phyloP scores from a whole-genome alignment of 106 monocot genomes.

The Xerophyta viscosa region DNA sequence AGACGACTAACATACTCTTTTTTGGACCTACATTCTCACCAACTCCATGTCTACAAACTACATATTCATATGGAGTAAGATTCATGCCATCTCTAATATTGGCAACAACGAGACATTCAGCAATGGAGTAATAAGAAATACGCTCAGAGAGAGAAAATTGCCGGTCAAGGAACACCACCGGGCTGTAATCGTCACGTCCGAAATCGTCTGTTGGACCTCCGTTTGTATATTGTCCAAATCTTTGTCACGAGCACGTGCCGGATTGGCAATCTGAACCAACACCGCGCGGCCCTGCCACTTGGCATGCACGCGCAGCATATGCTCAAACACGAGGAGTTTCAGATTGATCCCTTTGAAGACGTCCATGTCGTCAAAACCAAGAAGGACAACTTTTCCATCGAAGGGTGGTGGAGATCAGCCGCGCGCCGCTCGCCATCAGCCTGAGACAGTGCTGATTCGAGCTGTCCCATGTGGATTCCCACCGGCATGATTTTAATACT shows the following conservation, averaged over 20 bases:
- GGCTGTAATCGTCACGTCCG: slow-evolving; percentile 40
- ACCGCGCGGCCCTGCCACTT: slow-evolving; percentile 77
- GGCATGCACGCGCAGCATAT: slow-evolving; percentile 56
- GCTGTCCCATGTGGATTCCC: slow-evolving; percentile 76
- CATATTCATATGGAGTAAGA: slow-evolving; percentile 84
- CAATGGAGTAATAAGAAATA: slow-evolving; percentile 66
- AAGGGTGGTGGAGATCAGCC: slow-evolving; percentile 48
- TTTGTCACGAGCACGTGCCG: slow-evolving; percentile 50
- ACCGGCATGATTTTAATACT: slow-evolving; percentile 92
- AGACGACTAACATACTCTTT: slow-evolving; percentile 64
- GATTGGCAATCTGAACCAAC: slow-evolving; percentile 80
- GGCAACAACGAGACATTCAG: slow-evolving; percentile 71
- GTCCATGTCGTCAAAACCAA: slow-evolving; percentile 93
- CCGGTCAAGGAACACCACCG: slow-evolving; percentile 61
- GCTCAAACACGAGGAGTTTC: slow-evolving; percentile 75
- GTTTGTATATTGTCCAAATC: slow-evolving; percentile 56
- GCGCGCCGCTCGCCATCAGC: slow-evolving; percentile 47
- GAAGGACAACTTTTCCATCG: slow-evolving; percentile 56
- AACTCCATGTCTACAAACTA: slow-evolving; percentile 59
- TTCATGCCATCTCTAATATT: slow-evolving; percentile 82
- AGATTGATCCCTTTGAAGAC: slow-evolving; percentile 88
- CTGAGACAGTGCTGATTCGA: slow-evolving; percentile 31
- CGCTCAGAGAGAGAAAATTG: slow-evolving; percentile 41
- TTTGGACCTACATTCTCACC: slow-evolving; percentile 16
- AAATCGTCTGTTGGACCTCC: slow-evolving; percentile 64